A percentile compares a stretch with the other conserved stretches of the same genome.
Conservation (phyloP, 345 rosid genomes). For the Rhodamnia rubescens region DNA sequence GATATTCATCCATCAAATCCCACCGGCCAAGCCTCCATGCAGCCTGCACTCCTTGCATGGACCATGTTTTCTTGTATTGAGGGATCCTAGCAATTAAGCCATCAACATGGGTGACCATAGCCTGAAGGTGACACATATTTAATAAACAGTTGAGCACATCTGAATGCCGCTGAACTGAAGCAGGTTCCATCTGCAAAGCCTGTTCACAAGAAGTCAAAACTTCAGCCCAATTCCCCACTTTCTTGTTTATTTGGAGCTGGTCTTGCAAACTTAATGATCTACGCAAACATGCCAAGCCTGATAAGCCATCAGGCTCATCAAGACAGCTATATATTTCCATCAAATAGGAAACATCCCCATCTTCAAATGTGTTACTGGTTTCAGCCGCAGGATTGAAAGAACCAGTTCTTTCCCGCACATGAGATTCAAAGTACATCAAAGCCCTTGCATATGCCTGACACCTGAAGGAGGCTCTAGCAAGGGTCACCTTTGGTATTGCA, state of each 20-base stretch:
- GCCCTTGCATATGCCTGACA: constrained; percentile 96
- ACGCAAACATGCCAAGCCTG: constrained; percentile 84
- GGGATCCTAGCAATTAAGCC: constrained; percentile 89
- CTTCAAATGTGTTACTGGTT: constrained; percentile 77
- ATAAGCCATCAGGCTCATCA: constrained; percentile 91
- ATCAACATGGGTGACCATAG: constrained; percentile 93
- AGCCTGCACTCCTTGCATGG: constrained; percentile 98
- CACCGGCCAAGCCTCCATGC: constrained; percentile 98
- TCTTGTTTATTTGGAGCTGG: constrained; percentile 73
- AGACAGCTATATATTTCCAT: constrained; percentile 92
- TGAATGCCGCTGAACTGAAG: constrained; percentile 82
- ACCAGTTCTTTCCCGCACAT: constrained; percentile 76
- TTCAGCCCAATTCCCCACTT: constrained; percentile 94
- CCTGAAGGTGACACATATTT: constrained; percentile 97
- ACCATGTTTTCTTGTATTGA: constrained; percentile 89
- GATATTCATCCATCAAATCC: constrained; percentile 97
- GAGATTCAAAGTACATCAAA: constrained; percentile 93
- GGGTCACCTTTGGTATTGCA: constrained; percentile 80
- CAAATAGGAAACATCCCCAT: constrained; percentile 80
- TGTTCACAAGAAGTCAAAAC: constrained; percentile 91
- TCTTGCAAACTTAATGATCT: constrained; percentile 79
- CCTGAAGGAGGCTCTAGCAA: constrained; percentile 82
- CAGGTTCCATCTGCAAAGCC: constrained; percentile 93
- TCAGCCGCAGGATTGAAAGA: constrained; percentile 92
- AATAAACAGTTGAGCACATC: constrained; percentile 88